Percentiles rank a stretch among this genome's conserved stretches.
These are phyloP conservation scores for Nothopassalora personata DNA, from an alignment of 2,329 filamentous ascomycete genomes.

Conservation along the genomic window DNA sequence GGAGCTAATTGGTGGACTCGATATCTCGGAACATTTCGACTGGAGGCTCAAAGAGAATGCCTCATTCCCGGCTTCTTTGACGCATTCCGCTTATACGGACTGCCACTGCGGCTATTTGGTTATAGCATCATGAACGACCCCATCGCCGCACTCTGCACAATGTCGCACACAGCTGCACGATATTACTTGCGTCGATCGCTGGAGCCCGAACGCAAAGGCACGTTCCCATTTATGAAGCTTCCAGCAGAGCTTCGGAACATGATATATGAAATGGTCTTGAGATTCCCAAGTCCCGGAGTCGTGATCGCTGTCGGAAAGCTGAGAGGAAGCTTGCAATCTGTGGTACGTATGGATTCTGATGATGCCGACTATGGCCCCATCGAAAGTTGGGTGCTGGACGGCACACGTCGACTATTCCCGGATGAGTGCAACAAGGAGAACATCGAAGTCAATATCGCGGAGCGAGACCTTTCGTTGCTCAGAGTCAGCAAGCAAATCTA, in stretches of 20 bases:
- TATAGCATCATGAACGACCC: background rate
- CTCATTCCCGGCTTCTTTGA: background rate
- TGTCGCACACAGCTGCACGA: background rate
- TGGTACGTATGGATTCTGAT: background rate
- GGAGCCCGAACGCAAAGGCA: background rate
- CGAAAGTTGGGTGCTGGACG: background rate
- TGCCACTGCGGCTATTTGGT: background rate
- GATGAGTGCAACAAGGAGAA: too few relatives aligned
- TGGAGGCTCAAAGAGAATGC: conserved; percentile 32
- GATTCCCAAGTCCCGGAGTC: background rate
- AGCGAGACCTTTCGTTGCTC: background rate
- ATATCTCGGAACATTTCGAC: background rate
- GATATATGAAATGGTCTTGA: background rate
- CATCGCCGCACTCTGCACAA: background rate
- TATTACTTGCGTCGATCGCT: background rate
- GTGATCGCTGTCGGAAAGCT: background rate
- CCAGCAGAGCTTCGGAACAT: background rate
- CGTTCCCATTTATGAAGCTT: background rate
- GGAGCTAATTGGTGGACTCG: background rate
- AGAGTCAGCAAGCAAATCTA: conserved; percentile 3
- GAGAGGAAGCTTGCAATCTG: background rate
- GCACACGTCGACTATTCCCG: background rate
- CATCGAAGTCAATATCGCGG: background rate
- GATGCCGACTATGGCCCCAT: background rate
- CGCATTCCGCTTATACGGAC: background rate